These are phyloP conservation scores for Colletotrichum godetiae DNA, from an alignment of 2,329 filamentous ascomycete genomes.

Conservation along the genomic window DNA sequence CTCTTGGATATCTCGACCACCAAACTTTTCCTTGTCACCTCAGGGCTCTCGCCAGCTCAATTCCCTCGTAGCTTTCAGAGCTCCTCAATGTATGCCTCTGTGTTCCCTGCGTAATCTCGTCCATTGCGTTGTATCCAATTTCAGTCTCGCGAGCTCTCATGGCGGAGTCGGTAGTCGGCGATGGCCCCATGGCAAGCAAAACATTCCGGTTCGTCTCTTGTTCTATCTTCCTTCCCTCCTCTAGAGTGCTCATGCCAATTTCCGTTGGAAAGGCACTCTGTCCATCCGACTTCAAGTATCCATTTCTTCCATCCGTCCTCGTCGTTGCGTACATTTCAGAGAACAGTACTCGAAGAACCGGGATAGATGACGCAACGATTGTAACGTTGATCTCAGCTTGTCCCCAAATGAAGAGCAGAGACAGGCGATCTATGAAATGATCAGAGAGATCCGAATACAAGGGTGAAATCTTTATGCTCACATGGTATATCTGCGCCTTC, in stretches of 20 bases:
- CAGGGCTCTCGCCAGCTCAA: not conserved
- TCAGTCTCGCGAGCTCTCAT: not conserved
- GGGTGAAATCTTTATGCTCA: not conserved
- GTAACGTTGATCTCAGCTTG: constrained; percentile 30
- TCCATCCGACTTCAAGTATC: constrained; percentile 1
- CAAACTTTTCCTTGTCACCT: not conserved
- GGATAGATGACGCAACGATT: constrained; percentile 32
- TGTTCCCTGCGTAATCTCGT: constrained; percentile 3
- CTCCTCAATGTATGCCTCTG: not conserved
- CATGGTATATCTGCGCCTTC: constrained; percentile 20
- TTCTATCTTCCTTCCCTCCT: not conserved
- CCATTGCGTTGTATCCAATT: not conserved
- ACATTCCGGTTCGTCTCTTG: not conserved
- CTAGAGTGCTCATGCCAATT: not conserved
- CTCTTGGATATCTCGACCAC: not conserved
- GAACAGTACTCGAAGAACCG: constrained; percentile 29
- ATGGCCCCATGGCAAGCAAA: constrained; percentile 1
- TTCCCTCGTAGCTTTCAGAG: not conserved
- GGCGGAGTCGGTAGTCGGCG: not conserved
- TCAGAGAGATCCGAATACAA: not conserved
- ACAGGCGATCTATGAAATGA: not conserved
- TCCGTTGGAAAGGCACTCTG: not conserved
- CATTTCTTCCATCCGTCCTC: not conserved
- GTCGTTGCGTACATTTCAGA: constrained; percentile 12
- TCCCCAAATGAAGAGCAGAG: constrained; percentile 26